A percentile compares a stretch with the other conserved stretches of the same genome.
Evolutionary conservation across 805 yeast genomes (phyloP).

Genomic region (Candida boidinii): DNA sequence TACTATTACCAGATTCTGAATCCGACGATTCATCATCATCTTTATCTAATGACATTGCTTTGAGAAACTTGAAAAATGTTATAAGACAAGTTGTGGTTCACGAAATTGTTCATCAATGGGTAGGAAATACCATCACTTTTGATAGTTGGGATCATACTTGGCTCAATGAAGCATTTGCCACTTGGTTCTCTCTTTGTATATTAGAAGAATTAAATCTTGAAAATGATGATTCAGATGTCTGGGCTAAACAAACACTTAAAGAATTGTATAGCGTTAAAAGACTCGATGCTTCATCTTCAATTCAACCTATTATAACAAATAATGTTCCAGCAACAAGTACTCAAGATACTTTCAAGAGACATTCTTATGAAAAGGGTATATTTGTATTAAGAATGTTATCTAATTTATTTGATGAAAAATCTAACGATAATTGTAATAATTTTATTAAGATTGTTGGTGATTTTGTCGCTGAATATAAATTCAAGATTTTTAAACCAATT

Average conservation of each 20-base stretch:
- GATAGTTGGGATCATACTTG: constrained; percentile 63
- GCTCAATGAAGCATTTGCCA: constrained; percentile 75
- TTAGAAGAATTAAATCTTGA: constrained; percentile 17
- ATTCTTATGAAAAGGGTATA: constrained; percentile 54
- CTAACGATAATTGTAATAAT: constrained; percentile 21
- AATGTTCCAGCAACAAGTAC: constrained; percentile 29
- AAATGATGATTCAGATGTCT: constrained; percentile 18
- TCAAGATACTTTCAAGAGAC: constrained; percentile 38
- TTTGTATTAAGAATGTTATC: constrained; percentile 45
- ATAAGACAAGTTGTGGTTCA: constrained; percentile 56
- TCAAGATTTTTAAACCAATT: constrained; percentile 33
- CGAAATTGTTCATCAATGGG: constrained; percentile 74
- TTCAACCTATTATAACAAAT: constrained; percentile 27
- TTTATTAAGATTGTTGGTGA: constrained; percentile 27
- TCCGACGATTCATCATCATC: constrained; percentile 12
- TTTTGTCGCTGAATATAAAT: constrained; percentile 27
- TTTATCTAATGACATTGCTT: constrained; percentile 8
- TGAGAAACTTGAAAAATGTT: constrained; percentile 7
- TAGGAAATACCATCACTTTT: constrained; percentile 61
- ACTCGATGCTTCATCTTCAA: constrained; percentile 23
- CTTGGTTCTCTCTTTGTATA: constrained; percentile 43
- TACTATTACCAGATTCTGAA: constrained; percentile 26
- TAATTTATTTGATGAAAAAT: constrained; percentile 27
- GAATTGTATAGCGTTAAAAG: constrained; percentile 24
- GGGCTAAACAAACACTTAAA: constrained; percentile 23